Evolutionary conservation across 1,139 yeast species (phyloP).

Genomic region (Lodderomyces metapsilosis): DNA sequence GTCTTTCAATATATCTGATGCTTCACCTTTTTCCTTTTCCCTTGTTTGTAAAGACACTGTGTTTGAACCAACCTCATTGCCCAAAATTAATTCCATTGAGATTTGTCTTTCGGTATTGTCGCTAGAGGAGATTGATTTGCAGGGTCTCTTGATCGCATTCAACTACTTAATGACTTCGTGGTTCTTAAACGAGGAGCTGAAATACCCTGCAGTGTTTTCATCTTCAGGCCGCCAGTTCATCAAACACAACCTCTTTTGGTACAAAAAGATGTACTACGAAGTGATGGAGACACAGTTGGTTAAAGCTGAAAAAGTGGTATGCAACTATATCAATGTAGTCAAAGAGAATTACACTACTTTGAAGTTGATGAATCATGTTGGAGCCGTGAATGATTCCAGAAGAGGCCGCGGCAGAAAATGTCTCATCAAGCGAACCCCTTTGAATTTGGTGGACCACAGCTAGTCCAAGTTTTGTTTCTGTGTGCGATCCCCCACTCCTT

Average conservation of each 20-base stretch:
- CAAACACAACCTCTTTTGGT: conserved; percentile 21
- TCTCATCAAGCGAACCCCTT: background rate
- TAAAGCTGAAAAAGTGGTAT: background rate
- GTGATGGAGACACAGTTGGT: conserved; percentile 1
- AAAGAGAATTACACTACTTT: background rate
- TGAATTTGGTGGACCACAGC: too few relatives aligned
- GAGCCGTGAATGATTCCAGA: background rate
- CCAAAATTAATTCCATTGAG: background rate
- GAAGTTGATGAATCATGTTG: conserved; percentile 2
- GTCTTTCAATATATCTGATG: conserved; percentile 13
- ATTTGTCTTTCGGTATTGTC: conserved; percentile 8
- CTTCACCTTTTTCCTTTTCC: conserved; percentile 6
- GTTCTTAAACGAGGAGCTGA: conserved; percentile 28
- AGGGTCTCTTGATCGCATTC: conserved; percentile 12
- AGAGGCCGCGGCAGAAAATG: background rate
- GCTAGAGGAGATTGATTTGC: conserved; percentile 13
- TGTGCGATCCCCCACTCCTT: background rate
- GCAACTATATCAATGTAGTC: background rate
- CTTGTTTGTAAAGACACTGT: conserved; percentile 3
- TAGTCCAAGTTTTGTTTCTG: too few relatives aligned
- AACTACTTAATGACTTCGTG: conserved; percentile 32
- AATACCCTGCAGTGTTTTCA: conserved; percentile 39
- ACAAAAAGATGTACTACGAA: conserved; percentile 5
- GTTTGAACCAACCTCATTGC: background rate
- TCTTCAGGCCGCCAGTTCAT: conserved; percentile 31